A percentile compares a stretch with the other conserved stretches of the same genome.
These are phyloP conservation scores for Pseudomonodictys pantanalensis DNA, from an alignment of 495 filamentous ascomycete genomes.

Conservation along the genomic window DNA sequence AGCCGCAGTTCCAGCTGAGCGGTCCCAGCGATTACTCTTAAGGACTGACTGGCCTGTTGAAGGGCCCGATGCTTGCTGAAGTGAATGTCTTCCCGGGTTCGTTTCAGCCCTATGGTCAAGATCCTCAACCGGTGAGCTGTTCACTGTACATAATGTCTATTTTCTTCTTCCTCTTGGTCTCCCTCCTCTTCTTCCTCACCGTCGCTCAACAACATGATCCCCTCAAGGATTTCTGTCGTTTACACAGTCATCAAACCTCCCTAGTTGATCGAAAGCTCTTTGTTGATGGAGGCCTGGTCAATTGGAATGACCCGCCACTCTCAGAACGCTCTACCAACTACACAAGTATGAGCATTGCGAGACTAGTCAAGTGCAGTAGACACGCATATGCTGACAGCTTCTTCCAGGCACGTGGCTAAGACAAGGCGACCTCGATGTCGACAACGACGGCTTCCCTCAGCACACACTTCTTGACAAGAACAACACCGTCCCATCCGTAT, in stretches of 20 bases:
- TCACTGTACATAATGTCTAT: no score
- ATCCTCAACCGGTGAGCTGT: no score
- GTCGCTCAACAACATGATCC: slow-evolving; percentile 22
- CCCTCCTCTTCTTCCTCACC: no score
- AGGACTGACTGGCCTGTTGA: no score
- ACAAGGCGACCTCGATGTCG: slow-evolving; percentile 7
- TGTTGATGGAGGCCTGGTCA: slow-evolving; percentile 21
- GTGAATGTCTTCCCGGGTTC: no score
- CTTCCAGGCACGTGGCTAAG: slow-evolving; percentile 18
- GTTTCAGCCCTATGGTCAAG: no score
- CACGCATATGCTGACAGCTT: no score
- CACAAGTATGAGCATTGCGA: slow-evolving; percentile 3
- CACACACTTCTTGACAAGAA: slow-evolving; percentile 49
- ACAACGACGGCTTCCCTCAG: slow-evolving; percentile 46
- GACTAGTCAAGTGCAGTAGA: not conserved
- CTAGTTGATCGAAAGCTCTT: slow-evolving; percentile 18
- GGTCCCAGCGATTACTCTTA: no score
- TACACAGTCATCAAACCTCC: slow-evolving; percentile 17
- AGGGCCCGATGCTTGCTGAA: no score
- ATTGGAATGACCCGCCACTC: slow-evolving; percentile 9
- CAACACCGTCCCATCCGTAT: slow-evolving; percentile 43
- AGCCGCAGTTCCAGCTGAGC: no score
- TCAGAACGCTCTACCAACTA: slow-evolving; percentile 6
- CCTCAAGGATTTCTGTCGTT: slow-evolving; percentile 20
- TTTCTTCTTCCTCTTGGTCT: no score